phyloP scores from a whole-genome alignment of 1,284 basidiomycete genomes.

The Marasmius sp. region DNA sequence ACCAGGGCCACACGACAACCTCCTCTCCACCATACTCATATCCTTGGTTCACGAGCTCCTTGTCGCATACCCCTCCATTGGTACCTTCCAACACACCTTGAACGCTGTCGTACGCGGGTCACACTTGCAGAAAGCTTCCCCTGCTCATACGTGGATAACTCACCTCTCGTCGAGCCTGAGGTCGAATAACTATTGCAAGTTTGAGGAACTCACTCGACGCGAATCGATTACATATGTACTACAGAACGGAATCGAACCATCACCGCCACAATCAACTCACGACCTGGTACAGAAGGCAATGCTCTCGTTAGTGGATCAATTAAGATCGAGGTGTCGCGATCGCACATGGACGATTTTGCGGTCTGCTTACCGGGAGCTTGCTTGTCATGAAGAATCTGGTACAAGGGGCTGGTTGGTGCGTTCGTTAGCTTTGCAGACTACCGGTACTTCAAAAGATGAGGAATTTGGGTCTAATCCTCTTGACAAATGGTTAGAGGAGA shows the following conservation, averaged over 20 bases:
- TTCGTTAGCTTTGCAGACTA: constrained; percentile 38
- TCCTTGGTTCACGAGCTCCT: constrained; percentile 56
- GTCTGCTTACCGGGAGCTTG: constrained; percentile 63
- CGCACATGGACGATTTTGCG: constrained; percentile 61
- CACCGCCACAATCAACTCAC: not conserved
- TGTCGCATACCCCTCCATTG: constrained; percentile 60
- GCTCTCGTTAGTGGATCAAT: constrained; percentile 38
- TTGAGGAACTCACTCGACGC: constrained; percentile 42
- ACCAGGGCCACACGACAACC: constrained; percentile 23
- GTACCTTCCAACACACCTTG: constrained; percentile 47
- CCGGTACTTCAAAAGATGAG: constrained; percentile 13
- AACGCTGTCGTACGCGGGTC: constrained; percentile 33
- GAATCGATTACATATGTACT: constrained; percentile 21
- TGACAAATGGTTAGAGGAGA: constrained; percentile 53
- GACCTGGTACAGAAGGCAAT: constrained; percentile 44
- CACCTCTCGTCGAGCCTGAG: constrained; percentile 47
- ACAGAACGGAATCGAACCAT: not conserved
- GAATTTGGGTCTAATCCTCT: constrained; percentile 22
- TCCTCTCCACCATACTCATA: constrained; percentile 37
- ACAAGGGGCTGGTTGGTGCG: constrained; percentile 53
- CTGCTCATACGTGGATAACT: constrained; percentile 45
- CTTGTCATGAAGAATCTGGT: constrained; percentile 35
- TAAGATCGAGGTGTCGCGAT: constrained; percentile 51
- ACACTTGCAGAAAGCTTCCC: constrained; percentile 35
- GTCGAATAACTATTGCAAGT: constrained; percentile 48